These are phyloP conservation scores for Salvia hispanica DNA, from an alignment of 257 asterid genomes.

Conservation along the genomic window DNA sequence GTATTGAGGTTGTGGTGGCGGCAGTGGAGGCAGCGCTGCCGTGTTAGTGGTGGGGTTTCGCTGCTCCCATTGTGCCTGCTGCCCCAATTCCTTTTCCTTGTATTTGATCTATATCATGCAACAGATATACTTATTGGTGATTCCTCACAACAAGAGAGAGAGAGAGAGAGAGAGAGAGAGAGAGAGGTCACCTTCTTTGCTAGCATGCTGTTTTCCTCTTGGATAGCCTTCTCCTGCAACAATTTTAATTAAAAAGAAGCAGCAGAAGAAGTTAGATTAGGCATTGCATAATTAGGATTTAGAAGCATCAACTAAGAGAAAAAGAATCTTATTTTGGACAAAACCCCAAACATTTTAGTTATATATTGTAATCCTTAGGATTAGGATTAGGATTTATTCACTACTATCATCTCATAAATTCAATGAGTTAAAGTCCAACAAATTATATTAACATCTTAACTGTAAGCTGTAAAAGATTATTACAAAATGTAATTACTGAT, in stretches of 20 bases:
- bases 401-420: background rate
- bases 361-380: background rate
- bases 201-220: conserved; percentile 78
- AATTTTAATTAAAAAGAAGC: background rate
- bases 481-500: background rate
- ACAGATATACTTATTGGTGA: background rate
- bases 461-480: no score
- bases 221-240: conserved; percentile 70
- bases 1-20: conserved; percentile 30
- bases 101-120: conserved; percentile 57
- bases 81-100: conserved; percentile 60
- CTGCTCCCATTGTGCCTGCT: conserved; percentile 56
- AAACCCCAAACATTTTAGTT: background rate
- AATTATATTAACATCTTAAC: background rate
- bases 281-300: background rate
- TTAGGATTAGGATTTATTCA: background rate
- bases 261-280: conserved; percentile 6
- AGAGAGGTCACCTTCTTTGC: conserved; percentile 59
- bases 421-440: background rate
- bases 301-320: no score
- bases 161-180: background rate
- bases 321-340: no score
- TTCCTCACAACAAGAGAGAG: background rate
- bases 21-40: no score
- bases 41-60: conserved; percentile 47